phyloP scores from a whole-genome alignment of 768 basidiomycete genomes.

The Agaricus sinodeliciosus region DNA sequence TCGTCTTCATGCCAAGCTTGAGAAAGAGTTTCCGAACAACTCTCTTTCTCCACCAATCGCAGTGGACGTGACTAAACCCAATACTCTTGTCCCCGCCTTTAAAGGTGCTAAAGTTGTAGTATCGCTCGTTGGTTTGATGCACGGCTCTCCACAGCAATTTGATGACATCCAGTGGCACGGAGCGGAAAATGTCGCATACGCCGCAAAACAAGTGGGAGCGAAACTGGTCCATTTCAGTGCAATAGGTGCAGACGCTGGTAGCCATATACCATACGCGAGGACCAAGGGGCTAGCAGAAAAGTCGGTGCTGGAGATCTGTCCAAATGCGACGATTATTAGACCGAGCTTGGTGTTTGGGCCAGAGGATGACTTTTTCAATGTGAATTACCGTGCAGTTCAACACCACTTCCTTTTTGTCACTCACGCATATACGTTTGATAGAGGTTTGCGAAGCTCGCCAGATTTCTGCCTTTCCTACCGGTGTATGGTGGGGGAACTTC shows the following conservation, averaged over 20 bases:
- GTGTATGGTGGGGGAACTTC: slow-evolving; percentile 67
- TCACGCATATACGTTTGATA: slow-evolving; percentile 17
- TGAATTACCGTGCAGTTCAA: slow-evolving; percentile 28
- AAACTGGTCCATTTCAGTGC: slow-evolving; percentile 65
- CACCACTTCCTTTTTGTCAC: background rate
- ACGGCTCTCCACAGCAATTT: slow-evolving; percentile 49
- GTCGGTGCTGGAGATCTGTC: slow-evolving; percentile 38
- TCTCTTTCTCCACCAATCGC: slow-evolving; percentile 33
- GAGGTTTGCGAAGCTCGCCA: slow-evolving; percentile 58
- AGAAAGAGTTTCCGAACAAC: slow-evolving; percentile 23
- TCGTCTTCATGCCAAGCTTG: slow-evolving; percentile 27
- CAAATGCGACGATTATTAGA: slow-evolving; percentile 54
- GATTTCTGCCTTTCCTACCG: slow-evolving; percentile 63
- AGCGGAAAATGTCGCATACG: slow-evolving; percentile 56
- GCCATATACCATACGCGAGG: slow-evolving; percentile 50
- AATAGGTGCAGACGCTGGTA: slow-evolving; percentile 61
- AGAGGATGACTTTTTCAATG: slow-evolving; percentile 71
- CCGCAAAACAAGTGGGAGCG: slow-evolving; percentile 45
- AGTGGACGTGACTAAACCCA: slow-evolving; percentile 50
- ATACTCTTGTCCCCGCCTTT: slow-evolving; percentile 42
- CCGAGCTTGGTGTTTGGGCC: slow-evolving; percentile 75
- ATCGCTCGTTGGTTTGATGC: slow-evolving; percentile 65
- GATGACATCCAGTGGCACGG: slow-evolving; percentile 59
- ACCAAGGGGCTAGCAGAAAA: slow-evolving; percentile 61
- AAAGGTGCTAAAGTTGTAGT: slow-evolving; percentile 50